Evolutionary conservation across 495 filamentous ascomycete species (phyloP), one percentile per base, ranked within the genome.

Genomic region (Xylaria bambusicola): DNA sequence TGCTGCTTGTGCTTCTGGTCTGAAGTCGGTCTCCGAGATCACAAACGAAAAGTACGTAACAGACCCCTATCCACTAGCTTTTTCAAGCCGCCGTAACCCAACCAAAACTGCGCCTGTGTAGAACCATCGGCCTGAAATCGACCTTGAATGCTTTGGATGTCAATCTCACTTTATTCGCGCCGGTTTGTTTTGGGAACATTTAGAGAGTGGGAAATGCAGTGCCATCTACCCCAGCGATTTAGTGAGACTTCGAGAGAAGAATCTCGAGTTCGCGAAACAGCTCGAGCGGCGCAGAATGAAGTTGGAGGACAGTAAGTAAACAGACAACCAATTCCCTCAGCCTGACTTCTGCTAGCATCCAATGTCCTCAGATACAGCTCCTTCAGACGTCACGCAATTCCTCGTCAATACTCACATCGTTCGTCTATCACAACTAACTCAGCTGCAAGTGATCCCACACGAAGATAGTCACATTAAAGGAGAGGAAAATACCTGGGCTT

Each of bases 81-180:
- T 33, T 27, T 2, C 35, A 36, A 49, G 49, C 6, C 20, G 5
- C 27, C 20, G 31, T 49, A 18, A 24, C 42, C 5, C 13, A 24
- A 18, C 6, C n/a, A 41, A 18, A 36, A 33, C 5, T 33, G 4
- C 9, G 38, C 6, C 27, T 36, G 17, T 33, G 21, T 35, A 71
- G 69, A 24, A 41, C 20, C 74, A 75, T 52, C 61, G 52, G 12
- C 54, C 45, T 2, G 52, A 58, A 15, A 68, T 71, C 38, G 51
- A 65, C 17, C 53, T 75, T 15, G 49, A 29, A 4, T 77, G 72
- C 49, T 71, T 71, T 2, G 74, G 71, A n/a, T 77, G 72, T 20
- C 6, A 52, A 2, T 48, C 29, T 24, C 48, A 42, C 0, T 74
- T 75, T 49, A 26, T 2, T 5, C n/a, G 38, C 3, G 53, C 56